Base-by-base conservation (phyloP, 352 stramenopile species). In the Globisporangium abappressorium region DNA sequence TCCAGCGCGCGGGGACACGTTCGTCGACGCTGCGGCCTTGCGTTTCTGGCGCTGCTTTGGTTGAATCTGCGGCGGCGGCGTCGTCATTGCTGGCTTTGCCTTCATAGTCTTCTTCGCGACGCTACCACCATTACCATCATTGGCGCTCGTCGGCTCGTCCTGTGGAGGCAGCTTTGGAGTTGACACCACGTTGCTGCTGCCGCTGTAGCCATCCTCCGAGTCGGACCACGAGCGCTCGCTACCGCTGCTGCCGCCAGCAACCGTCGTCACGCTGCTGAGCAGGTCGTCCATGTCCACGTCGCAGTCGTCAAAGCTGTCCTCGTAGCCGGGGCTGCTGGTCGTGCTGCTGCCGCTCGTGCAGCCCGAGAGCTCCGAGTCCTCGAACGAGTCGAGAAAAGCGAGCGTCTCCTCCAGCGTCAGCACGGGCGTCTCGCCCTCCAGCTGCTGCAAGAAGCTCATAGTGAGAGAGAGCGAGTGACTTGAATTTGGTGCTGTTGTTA, bases 321-420 rank as follows among this genome's bases (percentile, higher is more conserved):
- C 62, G 49, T 60, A 47, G 1, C 20, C 15, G 0, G 36, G 38
- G 5, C 36, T 57, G 15, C 55, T 43, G 18, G 11, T 26, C 30
- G 20, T 38, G 26, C 26, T 68, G 34, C 28, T 53, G 47, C 28
- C 36, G 46, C 51, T 43, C n/a, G 61, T 49, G 46, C 30, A 43
- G 49, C 34, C 33, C 12, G 46, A 24, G 47, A 26, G 28, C 6
- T 43, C 28, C 28, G 54, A 22, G 47, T 55, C 34, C 22, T 60
- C 64, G 56, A 69, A 69, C 43, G 56, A 46, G 11, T 69, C 64
- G 64, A 69, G 57, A 56, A 69, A 69, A 56, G 64, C 64, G 64
- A 69, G 64, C 43, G 64, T 69, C 46, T 69, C 64, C 56, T 69
- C 64, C 38, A 69, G 64, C 55, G 64, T 64, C 46, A 69, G 57